Base-by-base conservation (phyloP, 768 basidiomycete genomes). In the Melanogaster broomeanus region DNA sequence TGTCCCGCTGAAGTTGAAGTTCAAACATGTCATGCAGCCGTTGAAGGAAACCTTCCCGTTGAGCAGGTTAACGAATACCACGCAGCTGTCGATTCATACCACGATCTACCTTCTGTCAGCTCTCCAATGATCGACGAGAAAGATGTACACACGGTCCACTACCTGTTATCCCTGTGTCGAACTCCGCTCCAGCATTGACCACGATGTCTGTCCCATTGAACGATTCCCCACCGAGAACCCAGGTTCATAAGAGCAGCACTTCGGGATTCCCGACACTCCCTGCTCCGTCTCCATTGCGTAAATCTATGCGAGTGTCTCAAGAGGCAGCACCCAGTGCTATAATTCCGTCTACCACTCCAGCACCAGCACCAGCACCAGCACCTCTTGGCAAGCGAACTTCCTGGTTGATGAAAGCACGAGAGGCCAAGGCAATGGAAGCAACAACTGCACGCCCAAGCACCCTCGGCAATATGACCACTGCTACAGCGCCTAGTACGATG, bases 361-460 rank as follows among this genome's bases (percentile, higher is more conserved):
- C 50, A 6, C 52, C 56, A 16, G 60, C 56, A 37, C 52, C 56
- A 16, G 60, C 56, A 37, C 63, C 61, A 16, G 74, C 77, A 24
- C 74, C 66, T 4, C 57, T 73, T 10, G 82, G 80, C 3, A 90
- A 88, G 60, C 82, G 89, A 28, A 87, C 87, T 9, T 91, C 90
- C 3, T 91, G 90, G 90, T 67, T 92, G 48, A 82, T 80, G 68
- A 89, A 88, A 60, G 90, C 85, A 13, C 77, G 88, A 31, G 87
- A 88, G 61, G 83, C 77, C 22, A 87, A 86, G 56, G 86, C 86
- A 16, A 70, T 82, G 61, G 89, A 89, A 61, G 65, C 60, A 37
- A 72, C 72, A 11, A 60, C 58, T 25, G 50, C 80, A 69, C 58
- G 66, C 25, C 47, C 65, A 15, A 66, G 55, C 24, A 43, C 52